Evolutionary conservation across 2,329 filamentous ascomycete genomes (phyloP), one percentile per base, ranked within the genome.

Genomic region (Spiromastix sp.): DNA sequence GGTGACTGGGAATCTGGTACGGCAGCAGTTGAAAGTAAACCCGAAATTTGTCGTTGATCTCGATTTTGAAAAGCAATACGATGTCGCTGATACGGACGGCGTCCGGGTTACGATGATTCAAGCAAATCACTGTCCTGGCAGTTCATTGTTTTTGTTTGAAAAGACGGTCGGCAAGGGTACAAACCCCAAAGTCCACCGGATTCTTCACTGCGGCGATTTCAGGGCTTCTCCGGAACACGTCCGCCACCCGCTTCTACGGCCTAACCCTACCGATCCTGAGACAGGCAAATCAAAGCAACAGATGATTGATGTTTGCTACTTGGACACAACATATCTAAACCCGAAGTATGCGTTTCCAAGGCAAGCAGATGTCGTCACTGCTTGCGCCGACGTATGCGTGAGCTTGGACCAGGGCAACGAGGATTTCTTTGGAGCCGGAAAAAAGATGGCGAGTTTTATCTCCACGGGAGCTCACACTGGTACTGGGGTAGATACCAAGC

Each of bases 271-370:
- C 11, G 83, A 94, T 48, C 65, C 71, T 2, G 64, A 82, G 6
- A 79, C 77, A 0, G 83, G 85, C 1, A 82, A 81, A 55, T 66
- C 64, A 1, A 77, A 69, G 39, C 81, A 91, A 50, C 91, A 96
- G 53, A 85, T 80, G 49, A 86, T 98, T 36, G 89, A 98, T 51
- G 77, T 89, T 18, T 96, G 91, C 63, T 98, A 98, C 55, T 75
- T 98, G 6, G 91, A 98, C 54, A 98, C 91, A 0, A 98, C 91
- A 0, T 98, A 98, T 54, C 71, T 98, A 8, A 94, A 91, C 44
- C 91, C 91, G 0, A 86, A 87, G 44, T 98, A 96, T 58, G 81
- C 89, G 0, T 98, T 98, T 48, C 91, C 91, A 1, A 79, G 76
- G 3, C 91, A 98, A 54, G 71, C 81, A 38, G 79, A 91, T 46